Evolutionary conservation across 345 rosid genomes (phyloP).

Genomic region (Populus euphratica): DNA sequence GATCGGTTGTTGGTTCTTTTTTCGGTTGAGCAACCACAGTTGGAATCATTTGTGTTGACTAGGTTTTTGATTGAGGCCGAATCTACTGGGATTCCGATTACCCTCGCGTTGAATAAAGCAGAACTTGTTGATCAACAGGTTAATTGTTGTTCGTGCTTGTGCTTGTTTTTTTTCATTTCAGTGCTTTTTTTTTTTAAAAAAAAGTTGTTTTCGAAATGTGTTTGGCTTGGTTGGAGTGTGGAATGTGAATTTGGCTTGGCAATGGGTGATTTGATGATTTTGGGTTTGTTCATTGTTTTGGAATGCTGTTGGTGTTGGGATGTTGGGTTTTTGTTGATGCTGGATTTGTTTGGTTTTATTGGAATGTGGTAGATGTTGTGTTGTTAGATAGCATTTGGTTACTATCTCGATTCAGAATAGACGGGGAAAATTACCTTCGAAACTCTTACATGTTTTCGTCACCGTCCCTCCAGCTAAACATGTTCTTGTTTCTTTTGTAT

Average conservation of each 20-base stretch:
- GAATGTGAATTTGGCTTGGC: not conserved
- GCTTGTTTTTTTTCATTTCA: not conserved
- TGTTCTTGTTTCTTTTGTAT: no score
- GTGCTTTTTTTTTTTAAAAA: not conserved
- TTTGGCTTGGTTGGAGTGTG: not conserved
- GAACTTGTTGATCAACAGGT: slow-evolving; percentile 75
- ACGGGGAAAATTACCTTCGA: no score
- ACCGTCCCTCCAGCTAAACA: no score
- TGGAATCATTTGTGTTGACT: slow-evolving; percentile 72
- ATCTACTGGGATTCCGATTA: slow-evolving; percentile 70
- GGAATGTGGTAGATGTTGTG: not conserved
- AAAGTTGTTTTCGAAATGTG: not conserved
- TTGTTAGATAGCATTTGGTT: not conserved
- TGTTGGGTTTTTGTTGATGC: not conserved
- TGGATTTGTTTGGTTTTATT: not conserved
- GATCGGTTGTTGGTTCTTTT: slow-evolving; percentile 74
- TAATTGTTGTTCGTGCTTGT: not conserved
- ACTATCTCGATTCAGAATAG: no score
- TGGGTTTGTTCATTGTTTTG: not conserved
- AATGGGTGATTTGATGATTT: not conserved
- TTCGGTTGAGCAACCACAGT: slow-evolving; percentile 72
- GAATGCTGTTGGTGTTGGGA: not conserved
- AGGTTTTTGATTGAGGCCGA: slow-evolving; percentile 90
- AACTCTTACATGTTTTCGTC: no score
- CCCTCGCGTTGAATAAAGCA: slow-evolving; percentile 70